These are phyloP conservation scores for Uronychia setigera DNA, from an alignment of 73 alveolate genomes.

Conservation along the genomic window DNA sequence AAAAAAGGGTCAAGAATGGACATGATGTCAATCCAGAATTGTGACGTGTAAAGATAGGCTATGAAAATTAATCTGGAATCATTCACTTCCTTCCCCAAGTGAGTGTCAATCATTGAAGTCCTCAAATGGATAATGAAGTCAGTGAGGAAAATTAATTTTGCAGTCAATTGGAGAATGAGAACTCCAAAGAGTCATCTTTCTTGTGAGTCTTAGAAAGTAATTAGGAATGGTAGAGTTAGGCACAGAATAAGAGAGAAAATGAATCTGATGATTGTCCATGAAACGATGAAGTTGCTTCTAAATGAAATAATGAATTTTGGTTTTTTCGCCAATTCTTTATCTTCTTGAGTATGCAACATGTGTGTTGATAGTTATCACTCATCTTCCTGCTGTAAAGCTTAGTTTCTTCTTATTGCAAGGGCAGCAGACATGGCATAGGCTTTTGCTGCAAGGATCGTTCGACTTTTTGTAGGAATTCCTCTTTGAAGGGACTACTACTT, in stretches of 20 bases:
- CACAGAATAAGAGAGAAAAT: neutral
- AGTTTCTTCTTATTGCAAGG: neutral
- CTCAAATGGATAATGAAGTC: neutral
- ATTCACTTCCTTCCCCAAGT: neutral
- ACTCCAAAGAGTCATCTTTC: neutral
- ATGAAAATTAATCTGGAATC: neutral
- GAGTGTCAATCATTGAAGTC: neutral
- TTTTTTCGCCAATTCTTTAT: neutral
- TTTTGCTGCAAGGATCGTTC: neutral
- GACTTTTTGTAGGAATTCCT: neutral
- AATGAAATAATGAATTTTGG: neutral
- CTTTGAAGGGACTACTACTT: neutral
- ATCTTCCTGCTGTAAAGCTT: neutral
- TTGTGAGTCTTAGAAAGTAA: neutral
- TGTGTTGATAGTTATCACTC: neutral
- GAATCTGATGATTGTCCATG: neutral
- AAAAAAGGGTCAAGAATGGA: neutral
- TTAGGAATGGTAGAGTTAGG: neutral
- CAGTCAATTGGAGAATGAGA: neutral
- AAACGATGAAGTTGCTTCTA: neutral
- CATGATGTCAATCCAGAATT: neutral
- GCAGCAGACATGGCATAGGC: conserved; percentile 1
- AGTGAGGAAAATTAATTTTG: neutral
- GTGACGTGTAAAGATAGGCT: neutral
- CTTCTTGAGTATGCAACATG: neutral